These are phyloP conservation scores for Globisporangium orthogonon DNA, from an alignment of 352 stramenopile species.

Conservation along the genomic window DNA sequence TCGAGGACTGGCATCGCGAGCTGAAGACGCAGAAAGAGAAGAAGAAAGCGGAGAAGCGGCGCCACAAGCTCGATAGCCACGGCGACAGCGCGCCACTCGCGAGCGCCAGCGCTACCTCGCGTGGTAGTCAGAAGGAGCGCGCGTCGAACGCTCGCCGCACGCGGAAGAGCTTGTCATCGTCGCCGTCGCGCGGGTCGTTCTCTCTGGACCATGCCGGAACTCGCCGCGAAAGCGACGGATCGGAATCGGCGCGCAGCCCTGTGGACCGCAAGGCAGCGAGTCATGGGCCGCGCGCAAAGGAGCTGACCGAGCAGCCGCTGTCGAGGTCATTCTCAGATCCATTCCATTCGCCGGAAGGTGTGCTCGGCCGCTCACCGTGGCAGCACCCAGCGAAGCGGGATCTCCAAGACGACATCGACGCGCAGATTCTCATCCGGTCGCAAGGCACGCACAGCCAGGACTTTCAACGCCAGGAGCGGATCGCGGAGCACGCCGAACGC, in stretches of 20 bases:
- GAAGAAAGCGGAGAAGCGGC: slow-evolving; percentile 66
- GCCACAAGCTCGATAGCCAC: slow-evolving; percentile 37
- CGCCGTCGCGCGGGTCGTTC: slow-evolving; percentile 3
- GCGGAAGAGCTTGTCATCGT: slow-evolving; percentile 18
- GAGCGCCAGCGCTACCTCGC: slow-evolving; percentile 9
- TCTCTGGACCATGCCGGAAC: slow-evolving; percentile 14
- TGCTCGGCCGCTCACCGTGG: slow-evolving; percentile 23
- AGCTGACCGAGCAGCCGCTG: slow-evolving; percentile 22
- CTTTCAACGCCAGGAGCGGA: slow-evolving; percentile 10
- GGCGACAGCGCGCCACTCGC: slow-evolving; percentile 20
- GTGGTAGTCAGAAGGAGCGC: slow-evolving; percentile 19
- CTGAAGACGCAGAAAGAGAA: slow-evolving; percentile 74
- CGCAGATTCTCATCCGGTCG: slow-evolving; percentile 40
- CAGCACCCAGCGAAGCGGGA: slow-evolving; percentile 22
- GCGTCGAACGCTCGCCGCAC: slow-evolving; percentile 16
- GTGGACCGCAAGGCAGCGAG: slow-evolving; percentile 2
- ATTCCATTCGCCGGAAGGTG: slow-evolving; percentile 41
- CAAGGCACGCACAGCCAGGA: slow-evolving; percentile 37
- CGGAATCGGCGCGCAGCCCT: slow-evolving; percentile 4
- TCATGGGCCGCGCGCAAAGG: slow-evolving; percentile 15
- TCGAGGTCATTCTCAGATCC: slow-evolving; percentile 59
- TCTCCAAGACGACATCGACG: slow-evolving; percentile 25
- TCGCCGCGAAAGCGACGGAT: slow-evolving; percentile 7
- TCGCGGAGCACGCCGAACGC: slow-evolving; percentile 8
- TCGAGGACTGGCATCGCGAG: slow-evolving; percentile 80